These are phyloP conservation scores for Brettanomyces naardenensis DNA, from an alignment of 805 yeast species.

Conservation along the genomic window DNA sequence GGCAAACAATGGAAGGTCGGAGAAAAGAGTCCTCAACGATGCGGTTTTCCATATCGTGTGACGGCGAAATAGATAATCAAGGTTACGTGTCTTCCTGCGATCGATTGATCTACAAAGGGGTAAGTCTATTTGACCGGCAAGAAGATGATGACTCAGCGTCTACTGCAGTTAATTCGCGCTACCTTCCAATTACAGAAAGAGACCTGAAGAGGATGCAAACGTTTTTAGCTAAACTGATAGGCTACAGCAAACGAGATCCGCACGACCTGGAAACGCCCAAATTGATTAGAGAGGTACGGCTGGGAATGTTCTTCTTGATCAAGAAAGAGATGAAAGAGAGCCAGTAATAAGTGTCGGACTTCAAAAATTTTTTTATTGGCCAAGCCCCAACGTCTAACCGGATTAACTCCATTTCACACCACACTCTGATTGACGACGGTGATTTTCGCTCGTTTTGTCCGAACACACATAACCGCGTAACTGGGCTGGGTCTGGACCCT, in stretches of 20 bases:
- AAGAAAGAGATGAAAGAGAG: constrained; percentile 6
- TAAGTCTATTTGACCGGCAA: constrained; percentile 1
- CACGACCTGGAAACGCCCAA: neutral
- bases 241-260: neutral
- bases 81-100: neutral
- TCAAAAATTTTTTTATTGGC: too few relatives aligned
- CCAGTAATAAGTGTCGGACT: too few relatives aligned
- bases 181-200: neutral
- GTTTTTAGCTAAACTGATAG: neutral
- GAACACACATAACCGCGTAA: too few relatives aligned
- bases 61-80: neutral
- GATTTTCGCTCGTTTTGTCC: too few relatives aligned
- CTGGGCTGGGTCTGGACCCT: too few relatives aligned
- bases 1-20: neutral
- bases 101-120: constrained; percentile 1
- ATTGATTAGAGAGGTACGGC: constrained; percentile 4
- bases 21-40: neutral
- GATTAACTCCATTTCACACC: too few relatives aligned
- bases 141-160: neutral
- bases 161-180: neutral
- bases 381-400: too few relatives aligned
- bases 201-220: constrained; percentile 1
- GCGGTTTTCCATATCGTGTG: neutral
- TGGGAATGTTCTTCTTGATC: constrained; percentile 6
- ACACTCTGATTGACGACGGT: too few relatives aligned